Evolutionary conservation across 73 alveolate genomes (phyloP).

Genomic region (Stentor coeruleus): DNA sequence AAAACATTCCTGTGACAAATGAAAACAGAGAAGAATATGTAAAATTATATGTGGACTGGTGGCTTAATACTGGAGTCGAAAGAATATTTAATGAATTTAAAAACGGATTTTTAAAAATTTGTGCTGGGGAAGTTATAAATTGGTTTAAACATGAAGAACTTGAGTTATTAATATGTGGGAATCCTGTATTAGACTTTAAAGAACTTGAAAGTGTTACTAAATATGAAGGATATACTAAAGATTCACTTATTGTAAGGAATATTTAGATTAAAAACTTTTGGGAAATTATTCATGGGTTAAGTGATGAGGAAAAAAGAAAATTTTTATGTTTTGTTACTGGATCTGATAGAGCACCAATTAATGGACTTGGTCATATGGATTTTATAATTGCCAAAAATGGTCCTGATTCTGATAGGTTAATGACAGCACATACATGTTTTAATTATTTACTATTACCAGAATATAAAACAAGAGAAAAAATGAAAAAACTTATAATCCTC

Average conservation of each 20-base stretch:
- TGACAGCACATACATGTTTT: slow-evolving; percentile 98
- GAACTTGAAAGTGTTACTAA: slow-evolving; percentile 62
- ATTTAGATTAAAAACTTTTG: slow-evolving; percentile 12
- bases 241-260: background rate
- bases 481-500: slow-evolving; percentile 56
- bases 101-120: slow-evolving; percentile 69
- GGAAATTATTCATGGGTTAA: slow-evolving; percentile 14
- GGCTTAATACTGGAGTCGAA: slow-evolving; percentile 71
- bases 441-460: slow-evolving; percentile 92
- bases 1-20: slow-evolving; percentile 66
- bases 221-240: slow-evolving; percentile 45
- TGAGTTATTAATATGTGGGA: slow-evolving; percentile 81
- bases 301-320: slow-evolving; percentile 34
- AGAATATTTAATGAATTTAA: slow-evolving; percentile 64
- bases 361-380: slow-evolving; percentile 67
- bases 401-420: slow-evolving; percentile 71
- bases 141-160: slow-evolving; percentile 79
- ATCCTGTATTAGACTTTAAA: slow-evolving; percentile 67
- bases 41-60: slow-evolving; percentile 80
- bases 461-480: slow-evolving; percentile 74
- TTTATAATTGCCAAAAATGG: slow-evolving; percentile 58
- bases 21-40: slow-evolving; percentile 89
- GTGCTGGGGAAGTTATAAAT: slow-evolving; percentile 58
- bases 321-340: slow-evolving; percentile 81
- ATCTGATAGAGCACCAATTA: slow-evolving; percentile 85